phyloP scores from a whole-genome alignment of 169 alveolate genomes.

The Cryptosporidium parvum region DNA sequence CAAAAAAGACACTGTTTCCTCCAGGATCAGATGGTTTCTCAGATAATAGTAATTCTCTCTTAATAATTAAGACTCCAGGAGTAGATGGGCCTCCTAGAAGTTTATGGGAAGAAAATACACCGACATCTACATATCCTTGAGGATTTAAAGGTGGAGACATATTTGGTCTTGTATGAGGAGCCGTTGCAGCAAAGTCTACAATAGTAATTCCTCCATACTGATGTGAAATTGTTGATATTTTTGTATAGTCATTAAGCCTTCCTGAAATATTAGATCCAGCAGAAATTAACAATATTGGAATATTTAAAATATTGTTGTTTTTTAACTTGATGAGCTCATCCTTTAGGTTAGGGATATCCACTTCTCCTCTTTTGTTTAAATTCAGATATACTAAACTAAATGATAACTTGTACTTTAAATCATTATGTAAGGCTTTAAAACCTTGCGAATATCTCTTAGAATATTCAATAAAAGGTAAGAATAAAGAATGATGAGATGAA shows the following conservation, averaged over 20 bases:
- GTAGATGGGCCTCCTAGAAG: constrained; percentile 93
- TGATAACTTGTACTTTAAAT: constrained; percentile 1
- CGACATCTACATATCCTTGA: constrained; percentile 87
- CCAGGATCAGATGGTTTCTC: constrained; percentile 87
- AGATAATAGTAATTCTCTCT: constrained; percentile 84
- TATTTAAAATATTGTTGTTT: constrained; percentile 61
- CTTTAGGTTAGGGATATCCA: constrained; percentile 76
- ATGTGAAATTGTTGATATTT: constrained; percentile 82
- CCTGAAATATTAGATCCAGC: constrained; percentile 93
- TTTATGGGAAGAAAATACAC: constrained; percentile 93
- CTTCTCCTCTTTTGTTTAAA: constrained; percentile 65
- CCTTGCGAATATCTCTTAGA: constrained; percentile 47
- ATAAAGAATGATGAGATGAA: constrained; percentile 87
- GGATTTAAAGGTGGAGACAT: constrained; percentile 80
- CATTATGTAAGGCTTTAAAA: neutral
- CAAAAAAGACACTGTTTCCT: constrained; percentile 93
- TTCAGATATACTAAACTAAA: constrained; percentile 18
- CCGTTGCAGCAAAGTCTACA: constrained; percentile 89
- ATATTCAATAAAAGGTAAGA: constrained; percentile 88
- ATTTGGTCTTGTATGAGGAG: constrained; percentile 84
- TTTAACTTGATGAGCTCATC: constrained; percentile 68
- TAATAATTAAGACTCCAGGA: constrained; percentile 90
- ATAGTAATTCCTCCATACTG: constrained; percentile 83
- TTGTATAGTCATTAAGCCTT: constrained; percentile 80
- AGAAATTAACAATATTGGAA: constrained; percentile 83